Evolutionary conservation across 2,329 filamentous ascomycete species (phyloP), one percentile per base, ranked within the genome.

Genomic region (Fonsecaea nubica): DNA sequence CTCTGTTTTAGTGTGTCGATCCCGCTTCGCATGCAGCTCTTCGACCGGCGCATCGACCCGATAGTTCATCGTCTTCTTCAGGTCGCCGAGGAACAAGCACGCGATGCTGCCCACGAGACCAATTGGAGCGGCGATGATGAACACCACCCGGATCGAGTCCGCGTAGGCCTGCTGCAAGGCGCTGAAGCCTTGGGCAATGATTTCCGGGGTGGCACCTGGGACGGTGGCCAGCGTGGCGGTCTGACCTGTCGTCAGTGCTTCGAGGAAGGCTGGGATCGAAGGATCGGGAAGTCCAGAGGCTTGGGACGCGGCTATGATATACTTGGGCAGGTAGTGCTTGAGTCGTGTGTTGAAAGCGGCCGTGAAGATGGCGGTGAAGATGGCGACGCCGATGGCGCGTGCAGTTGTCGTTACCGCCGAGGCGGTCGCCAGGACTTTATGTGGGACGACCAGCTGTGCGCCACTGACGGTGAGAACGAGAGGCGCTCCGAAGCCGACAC

Each of bases 31-130:
- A 35, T 68, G 66, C 18, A 69, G 38, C 21, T 57, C 42, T 21
- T 69, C 66, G 18, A 69, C 55, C 21, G 66, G 66, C 1, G 66
- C 66, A 53, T 69, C 66, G 13, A 69, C 64, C 2, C 52, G 58
- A 40, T 64, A 66, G 42, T 61, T 61, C 66, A 69, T 69, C 4
- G 48, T 61, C 40, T 66, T 58, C 5, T 45, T 59, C 53, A 66
- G 18, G 35, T 62, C 56, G 35, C 54, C 59, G 18, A 69, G 33
- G 60, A 69, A 66, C 33, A 40, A 60, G 18, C 64, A 64, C 18
- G 30, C 57, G 5, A 62, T 18, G 13, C 10, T 10, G 10, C 59
- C 66, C 8, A 61, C 15, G 0, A 62, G 33, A 7, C 66, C 64
- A 18, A 69, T 64, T 2, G 66, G 64, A 30, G 52, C 56, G 5